Percentiles rank a stretch among this genome's conserved stretches.
Evolutionary conservation across 306 rosid species (phyloP).

Genomic region (Cucurbita argyrosperma): DNA sequence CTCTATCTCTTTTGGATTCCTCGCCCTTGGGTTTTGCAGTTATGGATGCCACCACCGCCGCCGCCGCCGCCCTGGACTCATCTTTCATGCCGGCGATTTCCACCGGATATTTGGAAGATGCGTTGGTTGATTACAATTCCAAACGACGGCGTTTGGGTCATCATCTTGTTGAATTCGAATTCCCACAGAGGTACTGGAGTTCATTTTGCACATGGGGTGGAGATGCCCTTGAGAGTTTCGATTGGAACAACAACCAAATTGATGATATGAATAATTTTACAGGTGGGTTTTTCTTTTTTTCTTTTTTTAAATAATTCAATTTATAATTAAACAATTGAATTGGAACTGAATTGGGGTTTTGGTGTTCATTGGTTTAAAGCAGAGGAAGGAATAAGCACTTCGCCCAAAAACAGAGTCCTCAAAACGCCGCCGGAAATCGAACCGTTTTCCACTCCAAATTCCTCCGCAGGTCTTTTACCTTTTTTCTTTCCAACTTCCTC

Average conservation of each 20-base stretch:
- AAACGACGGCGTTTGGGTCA: slow-evolving; percentile 54
- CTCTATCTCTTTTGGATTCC: not conserved
- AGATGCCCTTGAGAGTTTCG: slow-evolving; percentile 26
- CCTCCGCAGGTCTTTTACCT: slow-evolving; percentile 7
- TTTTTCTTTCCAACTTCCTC: too few species aligned
- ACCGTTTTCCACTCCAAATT: slow-evolving; percentile 25
- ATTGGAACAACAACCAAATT: slow-evolving; percentile 42
- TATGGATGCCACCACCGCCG: slow-evolving; percentile 17
- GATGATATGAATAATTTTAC: slow-evolving; percentile 28
- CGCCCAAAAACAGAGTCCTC: slow-evolving; percentile 10
- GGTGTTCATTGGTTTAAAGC: not conserved
- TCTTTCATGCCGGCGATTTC: slow-evolving; percentile 44
- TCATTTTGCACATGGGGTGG: too few species aligned
- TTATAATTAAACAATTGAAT: not conserved
- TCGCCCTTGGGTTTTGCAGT: slow-evolving; percentile 14
- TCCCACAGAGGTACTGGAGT: slow-evolving; percentile 34
- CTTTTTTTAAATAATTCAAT: too few species aligned
- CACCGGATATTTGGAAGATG: slow-evolving; percentile 85
- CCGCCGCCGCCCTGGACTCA: not conserved
- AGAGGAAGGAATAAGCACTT: slow-evolving; percentile 34
- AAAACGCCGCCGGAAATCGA: not conserved
- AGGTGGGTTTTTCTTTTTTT: not conserved
- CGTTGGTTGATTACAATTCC: slow-evolving; percentile 52
- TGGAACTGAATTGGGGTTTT: not conserved
- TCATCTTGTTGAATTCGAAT: not conserved